A percentile compares a stretch with the other conserved stretches of the same genome.
phyloP scores from a whole-genome alignment of 306 rosid genomes.

The Albizia julibrissin region DNA sequence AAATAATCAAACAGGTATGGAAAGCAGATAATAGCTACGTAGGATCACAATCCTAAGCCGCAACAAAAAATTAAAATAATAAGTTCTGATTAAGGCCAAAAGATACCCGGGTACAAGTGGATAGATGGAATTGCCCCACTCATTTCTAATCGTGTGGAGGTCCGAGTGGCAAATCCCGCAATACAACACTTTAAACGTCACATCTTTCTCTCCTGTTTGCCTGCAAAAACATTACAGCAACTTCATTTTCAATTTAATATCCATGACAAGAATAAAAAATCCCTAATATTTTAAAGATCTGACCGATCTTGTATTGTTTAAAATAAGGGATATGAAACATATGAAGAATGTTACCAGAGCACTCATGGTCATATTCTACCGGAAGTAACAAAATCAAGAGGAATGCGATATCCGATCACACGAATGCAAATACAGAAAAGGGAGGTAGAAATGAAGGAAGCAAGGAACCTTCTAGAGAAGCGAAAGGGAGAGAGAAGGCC shows the following conservation, averaged over 20 bases:
- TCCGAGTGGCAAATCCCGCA: constrained; percentile 55
- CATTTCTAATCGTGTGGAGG: constrained; percentile 44
- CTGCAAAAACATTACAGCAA: constrained; percentile 16
- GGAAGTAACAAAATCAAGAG: background rate
- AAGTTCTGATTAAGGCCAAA: background rate
- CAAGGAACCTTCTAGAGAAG: constrained; percentile 45
- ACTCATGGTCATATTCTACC: background rate
- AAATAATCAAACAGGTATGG: background rate
- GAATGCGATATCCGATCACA: background rate
- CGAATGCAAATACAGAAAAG: background rate
- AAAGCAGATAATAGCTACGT: background rate
- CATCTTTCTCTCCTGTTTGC: constrained; percentile 45
- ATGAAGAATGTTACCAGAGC: too few relatives aligned
- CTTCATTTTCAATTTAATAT: background rate
- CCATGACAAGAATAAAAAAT: background rate
- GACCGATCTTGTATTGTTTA: background rate
- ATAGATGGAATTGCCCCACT: constrained; percentile 37
- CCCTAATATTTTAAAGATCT: background rate
- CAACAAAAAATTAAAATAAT: background rate
- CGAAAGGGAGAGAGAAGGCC: constrained; percentile 46
- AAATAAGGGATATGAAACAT: background rate
- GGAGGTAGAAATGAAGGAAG: background rate
- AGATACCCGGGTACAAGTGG: constrained; percentile 51
- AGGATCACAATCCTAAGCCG: background rate
- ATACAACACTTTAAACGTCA: constrained; percentile 41